Base-by-base conservation (phyloP, 495 filamentous ascomycete genomes). In the Hypoxylon cercidicola region DNA sequence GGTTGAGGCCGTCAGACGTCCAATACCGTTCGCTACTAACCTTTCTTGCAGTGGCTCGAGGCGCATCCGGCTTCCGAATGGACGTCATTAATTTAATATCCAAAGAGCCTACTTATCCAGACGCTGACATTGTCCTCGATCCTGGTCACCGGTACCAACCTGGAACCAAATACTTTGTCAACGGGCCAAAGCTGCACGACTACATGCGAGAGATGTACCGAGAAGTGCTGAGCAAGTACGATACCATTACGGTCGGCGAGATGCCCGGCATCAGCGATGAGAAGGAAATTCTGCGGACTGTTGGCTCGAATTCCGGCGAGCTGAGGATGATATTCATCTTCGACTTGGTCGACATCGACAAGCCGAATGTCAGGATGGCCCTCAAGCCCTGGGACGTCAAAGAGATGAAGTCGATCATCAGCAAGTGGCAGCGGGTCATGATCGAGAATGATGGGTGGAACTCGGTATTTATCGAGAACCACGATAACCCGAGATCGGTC, bases 321-420 rank as follows among this genome's bases (percentile, higher is more conserved):
- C 70, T 89, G 55, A 81, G 84, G 62, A 89, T 90, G 87, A 81
- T 89, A 23, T 89, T 89, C 75, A 82, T 87, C 37, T 88, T 88
- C 47, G 86, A 87, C 56, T 67, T 80, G 23, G 80, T 80, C 10
- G 83, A 85, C 54, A 77, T 86, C 43, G 85, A 79, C 45, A 84
- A 83, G 61, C 55, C 63, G 11, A 37, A 52, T 2, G 47, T 66
- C 11, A 54, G 66, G 19, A 85, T 85, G 61, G 77, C 76, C 12
- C 76, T 78, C 6, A 78, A 78, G 0, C 75, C 71, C 15, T 89
- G 81, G 80, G 79, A 80, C 40, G 74, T 86, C 37, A 75, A 78
- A 10, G 79, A 84, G 37, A 75, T 89, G 30, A 87, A 85, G 63
- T 60, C 72, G 0, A 82, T 85, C 39, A 79, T 89, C 18, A 75